Conservation (phyloP, 1,139 yeast genomes). For the Suhomyces guaymorum region DNA sequence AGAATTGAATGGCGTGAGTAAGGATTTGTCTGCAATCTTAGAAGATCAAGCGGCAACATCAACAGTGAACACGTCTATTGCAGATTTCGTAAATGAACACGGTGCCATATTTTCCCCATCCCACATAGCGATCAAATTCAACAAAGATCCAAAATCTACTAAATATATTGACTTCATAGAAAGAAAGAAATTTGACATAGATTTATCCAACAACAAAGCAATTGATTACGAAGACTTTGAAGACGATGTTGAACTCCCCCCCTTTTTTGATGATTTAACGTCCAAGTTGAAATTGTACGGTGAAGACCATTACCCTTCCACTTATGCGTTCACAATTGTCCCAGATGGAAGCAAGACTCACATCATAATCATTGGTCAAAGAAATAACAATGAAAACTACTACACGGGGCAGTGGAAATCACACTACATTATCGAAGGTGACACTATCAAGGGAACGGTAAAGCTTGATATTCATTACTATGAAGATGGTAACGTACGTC, state of each 20-base stretch:
- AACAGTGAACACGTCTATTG: constrained; percentile 32
- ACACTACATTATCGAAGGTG: constrained; percentile 48
- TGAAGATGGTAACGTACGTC: constrained; percentile 93
- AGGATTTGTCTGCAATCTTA: constrained; percentile 28
- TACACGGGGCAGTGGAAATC: constrained; percentile 93
- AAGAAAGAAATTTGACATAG: constrained; percentile 60
- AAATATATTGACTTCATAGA: constrained; percentile 43
- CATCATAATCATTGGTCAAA: constrained; percentile 62
- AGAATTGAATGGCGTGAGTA: constrained; percentile 35
- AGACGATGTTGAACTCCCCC: constrained; percentile 28
- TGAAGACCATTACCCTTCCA: constrained; percentile 54
- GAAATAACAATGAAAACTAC: constrained; percentile 72
- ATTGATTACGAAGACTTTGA: constrained; percentile 52
- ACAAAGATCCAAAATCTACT: constrained; percentile 33
- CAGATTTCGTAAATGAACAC: constrained; percentile 29
- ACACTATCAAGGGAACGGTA: constrained; percentile 52
- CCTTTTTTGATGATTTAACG: constrained; percentile 31
- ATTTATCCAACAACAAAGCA: constrained; percentile 48
- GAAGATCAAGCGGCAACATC: constrained; percentile 17
- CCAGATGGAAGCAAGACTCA: constrained; percentile 32
- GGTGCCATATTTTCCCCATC: constrained; percentile 34
- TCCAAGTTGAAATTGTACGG: constrained; percentile 41
- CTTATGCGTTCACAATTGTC: constrained; percentile 46
- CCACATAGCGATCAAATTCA: constrained; percentile 37
- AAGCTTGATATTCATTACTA: constrained; percentile 82